phyloP scores from a whole-genome alignment of 768 basidiomycete species.

The Cystobasidium tubakii region DNA sequence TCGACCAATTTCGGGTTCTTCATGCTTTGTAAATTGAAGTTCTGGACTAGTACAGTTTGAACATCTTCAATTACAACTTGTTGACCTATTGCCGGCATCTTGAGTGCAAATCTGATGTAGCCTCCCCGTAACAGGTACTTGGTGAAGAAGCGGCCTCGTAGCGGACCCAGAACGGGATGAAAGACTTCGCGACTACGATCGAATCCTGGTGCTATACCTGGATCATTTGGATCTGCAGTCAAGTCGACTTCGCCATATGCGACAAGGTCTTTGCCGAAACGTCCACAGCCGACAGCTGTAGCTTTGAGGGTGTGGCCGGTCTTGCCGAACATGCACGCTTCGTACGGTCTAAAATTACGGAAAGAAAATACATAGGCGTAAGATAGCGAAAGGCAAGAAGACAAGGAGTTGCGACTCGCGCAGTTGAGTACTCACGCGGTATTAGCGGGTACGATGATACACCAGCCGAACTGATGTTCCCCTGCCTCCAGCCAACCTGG shows the following conservation, averaged over 20 bases:
- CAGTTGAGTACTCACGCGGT: not conserved
- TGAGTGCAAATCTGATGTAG: conserved; percentile 16
- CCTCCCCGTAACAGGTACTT: conserved; percentile 28
- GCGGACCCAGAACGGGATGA: conserved; percentile 9
- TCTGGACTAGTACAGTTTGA: conserved; percentile 7
- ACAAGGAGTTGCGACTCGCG: not conserved
- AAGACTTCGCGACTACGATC: conserved; percentile 11
- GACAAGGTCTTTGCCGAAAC: conserved; percentile 10
- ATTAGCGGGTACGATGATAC: conserved; percentile 21
- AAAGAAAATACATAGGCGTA: not conserved
- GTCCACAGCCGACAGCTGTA: conserved; percentile 1
- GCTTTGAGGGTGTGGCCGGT: not conserved
- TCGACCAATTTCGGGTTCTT: conserved; percentile 2
- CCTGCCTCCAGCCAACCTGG: conserved; percentile 7
- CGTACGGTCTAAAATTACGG: not conserved
- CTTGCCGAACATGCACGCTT: conserved; percentile 4
- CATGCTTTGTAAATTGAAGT: conserved; percentile 28
- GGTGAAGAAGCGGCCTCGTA: not conserved
- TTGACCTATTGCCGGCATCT: conserved; percentile 1
- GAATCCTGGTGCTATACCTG: conserved; percentile 17
- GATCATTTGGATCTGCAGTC: not conserved
- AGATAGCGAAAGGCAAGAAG: not conserved
- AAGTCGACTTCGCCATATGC: not conserved
- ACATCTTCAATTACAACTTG: conserved; percentile 3
- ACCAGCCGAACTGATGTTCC: conserved; percentile 21